Evolutionary conservation across 352 stramenopile species (phyloP).

Genomic region (Phytophthora pinifolia): DNA sequence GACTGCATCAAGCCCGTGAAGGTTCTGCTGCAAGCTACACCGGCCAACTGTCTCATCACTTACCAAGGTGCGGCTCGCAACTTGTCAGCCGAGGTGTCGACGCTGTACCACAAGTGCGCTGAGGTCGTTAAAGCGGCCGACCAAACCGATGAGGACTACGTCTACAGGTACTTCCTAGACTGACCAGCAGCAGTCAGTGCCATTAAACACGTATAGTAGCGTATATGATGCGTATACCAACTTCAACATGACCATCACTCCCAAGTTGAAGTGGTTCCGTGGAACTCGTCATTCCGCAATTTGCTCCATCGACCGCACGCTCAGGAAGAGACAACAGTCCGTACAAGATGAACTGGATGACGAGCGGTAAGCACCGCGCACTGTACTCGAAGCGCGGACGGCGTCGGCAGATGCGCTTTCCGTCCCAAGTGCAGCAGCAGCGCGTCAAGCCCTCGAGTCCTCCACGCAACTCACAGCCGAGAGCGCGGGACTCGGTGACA

Average conservation of each 20-base stretch:
- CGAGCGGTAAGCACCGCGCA: no score
- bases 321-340: no score
- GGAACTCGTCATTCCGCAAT: no score
- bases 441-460: constrained; percentile 17
- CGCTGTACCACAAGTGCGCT: constrained; percentile 11
- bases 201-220: not conserved
- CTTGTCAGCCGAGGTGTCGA: constrained; percentile 14
- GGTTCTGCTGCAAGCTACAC: constrained; percentile 14
- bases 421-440: constrained; percentile 45
- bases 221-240: not conserved
- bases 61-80: constrained; percentile 22
- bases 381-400: constrained; percentile 48
- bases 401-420: constrained; percentile 54
- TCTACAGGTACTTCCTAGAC: constrained; percentile 21
- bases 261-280: constrained; percentile 22
- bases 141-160: constrained; percentile 21
- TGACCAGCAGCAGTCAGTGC: constrained; percentile 19
- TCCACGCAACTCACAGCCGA: constrained; percentile 16
- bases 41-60: constrained; percentile 18
- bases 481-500: constrained; percentile 15
- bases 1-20: constrained; percentile 24
- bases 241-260: constrained; percentile 30
- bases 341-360: no score
- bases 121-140: not conserved
- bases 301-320: no score